Percentiles rank a stretch among this genome's conserved stretches.
Conservation (phyloP, 176 grass and related monocot species). For the Thalia dealbata region DNA sequence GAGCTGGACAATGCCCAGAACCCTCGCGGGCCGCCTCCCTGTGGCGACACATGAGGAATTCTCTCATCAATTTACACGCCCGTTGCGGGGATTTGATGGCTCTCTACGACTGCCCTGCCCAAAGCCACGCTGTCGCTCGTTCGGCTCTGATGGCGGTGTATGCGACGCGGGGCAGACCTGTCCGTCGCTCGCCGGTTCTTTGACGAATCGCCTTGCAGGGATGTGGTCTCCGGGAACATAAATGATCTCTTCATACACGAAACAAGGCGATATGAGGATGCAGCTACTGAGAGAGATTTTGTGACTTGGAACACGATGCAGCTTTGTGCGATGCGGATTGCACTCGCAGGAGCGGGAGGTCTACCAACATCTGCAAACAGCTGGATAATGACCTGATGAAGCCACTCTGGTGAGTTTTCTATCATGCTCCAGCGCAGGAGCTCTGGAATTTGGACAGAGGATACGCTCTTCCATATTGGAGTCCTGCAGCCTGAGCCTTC, state of each 20-base stretch:
- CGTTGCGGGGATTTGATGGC: constrained; percentile 25
- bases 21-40: no score
- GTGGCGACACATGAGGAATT: constrained; percentile 33
- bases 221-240: constrained; percentile 37
- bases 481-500: background rate
- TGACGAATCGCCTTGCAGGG: constrained; percentile 26
- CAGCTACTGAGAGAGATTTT: constrained; percentile 1
- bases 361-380: constrained; percentile 25
- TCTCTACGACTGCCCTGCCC: constrained; percentile 18
- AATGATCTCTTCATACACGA: constrained; percentile 30
- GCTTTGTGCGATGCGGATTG: background rate
- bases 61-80: constrained; percentile 36
- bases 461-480: constrained; percentile 29
- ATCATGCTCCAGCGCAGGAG: constrained; percentile 21
- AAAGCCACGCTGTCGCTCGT: constrained; percentile 25
- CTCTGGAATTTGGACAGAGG: constrained; percentile 27
- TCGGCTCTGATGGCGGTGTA: constrained; percentile 18
- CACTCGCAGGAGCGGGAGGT: constrained; percentile 15
- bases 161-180: constrained; percentile 27
- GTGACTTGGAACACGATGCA: constrained; percentile 22
- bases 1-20: no score
- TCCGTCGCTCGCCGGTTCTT: constrained; percentile 25
- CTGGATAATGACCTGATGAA: constrained; percentile 28
- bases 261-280: constrained; percentile 28
- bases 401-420: constrained; percentile 36